Evolutionary conservation across 2,329 filamentous ascomycete species (phyloP), one percentile per base, ranked within the genome.

Genomic region (Pseudocercospora cruenta): DNA sequence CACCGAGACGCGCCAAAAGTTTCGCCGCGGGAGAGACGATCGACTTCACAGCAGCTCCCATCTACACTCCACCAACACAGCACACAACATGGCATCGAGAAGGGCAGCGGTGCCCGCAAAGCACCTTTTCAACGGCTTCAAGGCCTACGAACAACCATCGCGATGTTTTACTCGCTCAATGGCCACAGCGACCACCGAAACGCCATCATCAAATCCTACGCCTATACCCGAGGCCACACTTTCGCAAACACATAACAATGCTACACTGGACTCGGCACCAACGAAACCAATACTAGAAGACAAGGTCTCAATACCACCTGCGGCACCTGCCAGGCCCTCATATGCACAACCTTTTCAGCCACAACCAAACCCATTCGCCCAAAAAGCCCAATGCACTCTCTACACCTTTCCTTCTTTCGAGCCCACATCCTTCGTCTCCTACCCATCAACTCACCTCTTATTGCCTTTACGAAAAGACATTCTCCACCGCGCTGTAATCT

Each of bases 381-480:
- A 88, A 55, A 77, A 87, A 31, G 92, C 96, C 64, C 88, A 91
- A 63, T 86, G 94, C 68, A 98, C 94, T 62, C 87, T 97, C 80
- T 93, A 97, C 87, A 84, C 85, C 77, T 99, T 98, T 83, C 95
- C 95, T 39, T 87, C 89, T 10, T 88, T 97, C 80, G 93, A 97
- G 80, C 95, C 95, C 24, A 83, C 88, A 58, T 84, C 88, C 59
- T 90, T 96, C 78, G 88, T 92, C 77, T 81, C 87, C 74, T 98
- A 94, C 84, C 89, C 91, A 47, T 83, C 88, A 67, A 91, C 91
- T 75, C 93, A 97, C 80, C 90, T 99, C 53, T 84, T 91, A 76
- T 87, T 98, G 36, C 95, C 95, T 2, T 86, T 97, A 55, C 91
- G 95, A 66, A 90, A 91, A 78, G 95, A 99, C 79, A 88, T 99